Percentiles rank a stretch among this genome's conserved stretches.
These are phyloP conservation scores for Verticillium alfalfae DNA, from an alignment of 2,329 filamentous ascomycete species.

Conservation along the genomic window DNA sequence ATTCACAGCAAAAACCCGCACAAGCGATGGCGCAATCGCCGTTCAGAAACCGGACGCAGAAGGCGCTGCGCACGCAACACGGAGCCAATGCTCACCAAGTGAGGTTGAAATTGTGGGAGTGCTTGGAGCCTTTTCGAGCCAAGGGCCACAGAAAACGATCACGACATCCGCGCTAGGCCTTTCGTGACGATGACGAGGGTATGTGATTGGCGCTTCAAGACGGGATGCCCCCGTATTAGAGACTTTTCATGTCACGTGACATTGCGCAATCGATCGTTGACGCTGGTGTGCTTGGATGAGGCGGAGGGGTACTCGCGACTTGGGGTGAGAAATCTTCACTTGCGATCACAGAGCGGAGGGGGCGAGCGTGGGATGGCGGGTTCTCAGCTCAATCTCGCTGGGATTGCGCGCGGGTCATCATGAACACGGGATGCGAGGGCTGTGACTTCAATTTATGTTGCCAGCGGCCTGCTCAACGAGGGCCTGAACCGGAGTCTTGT, in stretches of 20 bases:
- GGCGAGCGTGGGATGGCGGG: not conserved
- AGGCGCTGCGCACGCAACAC: conserved; percentile 2
- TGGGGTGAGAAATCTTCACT: not conserved
- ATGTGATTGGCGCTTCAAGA: conserved; percentile 27
- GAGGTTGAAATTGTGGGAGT: conserved; percentile 2
- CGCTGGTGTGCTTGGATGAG: not conserved
- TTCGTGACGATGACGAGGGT: conserved; percentile 31
- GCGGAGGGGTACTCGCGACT: not conserved
- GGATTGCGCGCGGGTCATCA: not conserved
- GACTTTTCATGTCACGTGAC: conserved; percentile 6
- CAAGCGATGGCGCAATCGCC: conserved; percentile 8
- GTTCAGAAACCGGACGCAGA: not conserved
- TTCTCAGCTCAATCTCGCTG: not conserved
- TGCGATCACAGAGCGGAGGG: too few relatives aligned
- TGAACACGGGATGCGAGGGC: not conserved
- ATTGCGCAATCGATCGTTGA: conserved; percentile 8
- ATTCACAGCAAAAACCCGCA: not conserved
- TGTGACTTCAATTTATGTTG: not conserved
- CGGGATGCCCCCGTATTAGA: conserved; percentile 9
- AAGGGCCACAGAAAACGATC: conserved; percentile 21
- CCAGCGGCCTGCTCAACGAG: not conserved
- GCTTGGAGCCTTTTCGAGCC: not conserved
- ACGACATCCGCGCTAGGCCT: conserved; percentile 48
- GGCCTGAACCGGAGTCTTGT: not conserved
- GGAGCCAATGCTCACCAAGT: not conserved